Evolutionary conservation across 2,329 filamentous ascomycete genomes (phyloP), one percentile per base, ranked within the genome.

Genomic region (Ophiostoma pallidulum): DNA sequence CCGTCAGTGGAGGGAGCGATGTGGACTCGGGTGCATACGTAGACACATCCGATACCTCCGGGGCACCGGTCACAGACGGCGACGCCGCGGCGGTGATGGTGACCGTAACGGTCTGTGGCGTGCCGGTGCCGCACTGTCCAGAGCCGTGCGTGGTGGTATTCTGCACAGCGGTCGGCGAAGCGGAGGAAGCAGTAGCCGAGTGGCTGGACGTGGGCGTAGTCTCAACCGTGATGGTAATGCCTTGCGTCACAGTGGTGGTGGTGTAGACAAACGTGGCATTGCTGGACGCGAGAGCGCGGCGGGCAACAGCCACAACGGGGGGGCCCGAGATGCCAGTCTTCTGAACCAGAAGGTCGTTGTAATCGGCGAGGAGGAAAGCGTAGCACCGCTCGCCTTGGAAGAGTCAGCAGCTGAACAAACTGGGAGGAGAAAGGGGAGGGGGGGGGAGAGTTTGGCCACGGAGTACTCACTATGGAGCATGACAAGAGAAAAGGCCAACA

Each of bases 261-360:
- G 48, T 54, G 33, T 63, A 55, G 48, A 57, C 58, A 49, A 65
- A 56, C 13, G 62, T 66, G 14, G 53, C 53, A 10, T 36, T 35
- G n/a, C 18, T 24, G 9, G 40, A 10, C 3, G 42, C 42, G 4
- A 37, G 12, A 31, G 32, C 47, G 39, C 50, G 51, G 18, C 26
- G 41, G 57, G 33, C 20, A 52, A 57, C 29, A 48, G 43, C 26
- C 19, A 41, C 42, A 20, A 38, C 24, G 19, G 45, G 38, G 16
- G 57, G 51, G 22, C 5, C 54, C 43, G 31, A 4, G 13, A 16
- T 2, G 22, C 8, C 16, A 16, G 20, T 14, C 33, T 53, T n/a
- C 19, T 53, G 20, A 41, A n/a, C 22, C 13, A 53, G 13, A 8
- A 51, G 29, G 16, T 28, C 33, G 20, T 47, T 50, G 48, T 53